Conservation (phyloP, 208 protist species). For the Lotmaria passim region DNA sequence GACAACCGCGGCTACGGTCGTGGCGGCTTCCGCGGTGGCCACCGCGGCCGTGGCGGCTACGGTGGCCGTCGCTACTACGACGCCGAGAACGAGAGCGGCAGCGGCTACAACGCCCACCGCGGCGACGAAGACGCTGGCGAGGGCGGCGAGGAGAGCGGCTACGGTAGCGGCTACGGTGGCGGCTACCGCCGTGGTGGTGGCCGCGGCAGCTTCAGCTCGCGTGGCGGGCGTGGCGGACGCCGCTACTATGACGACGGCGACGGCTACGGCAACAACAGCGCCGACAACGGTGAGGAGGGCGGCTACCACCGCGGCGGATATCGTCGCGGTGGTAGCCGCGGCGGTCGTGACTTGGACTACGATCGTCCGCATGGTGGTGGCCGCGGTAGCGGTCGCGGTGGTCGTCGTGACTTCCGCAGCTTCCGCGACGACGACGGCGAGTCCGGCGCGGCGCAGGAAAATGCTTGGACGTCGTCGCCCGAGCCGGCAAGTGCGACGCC, state of each 20-base stretch:
- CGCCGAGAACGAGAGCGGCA: conserved; percentile 20
- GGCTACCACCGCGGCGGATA: conserved; percentile 10
- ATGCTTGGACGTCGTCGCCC: conserved; percentile 30
- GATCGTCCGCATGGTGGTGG: conserved; percentile 19
- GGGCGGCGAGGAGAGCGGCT: conserved; percentile 21
- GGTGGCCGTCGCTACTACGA: conserved; percentile 36
- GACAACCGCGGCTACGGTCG: conserved; percentile 30
- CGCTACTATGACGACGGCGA: conserved; percentile 29
- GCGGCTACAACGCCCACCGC: conserved; percentile 16
- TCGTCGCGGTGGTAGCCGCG: conserved; percentile 21
- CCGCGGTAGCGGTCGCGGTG: conserved; percentile 18
- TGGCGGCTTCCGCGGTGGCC: conserved; percentile 26
- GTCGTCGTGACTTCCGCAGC: conserved; percentile 31
- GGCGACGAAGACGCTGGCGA: conserved; percentile 11
- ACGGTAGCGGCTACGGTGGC: conserved; percentile 31
- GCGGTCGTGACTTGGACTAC: conserved; percentile 21
- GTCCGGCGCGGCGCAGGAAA: conserved; percentile 8
- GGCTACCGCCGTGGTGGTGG: conserved; percentile 36
- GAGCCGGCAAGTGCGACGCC: conserved; percentile 15
- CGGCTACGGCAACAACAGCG: conserved; percentile 13
- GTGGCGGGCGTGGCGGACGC: conserved; percentile 31
- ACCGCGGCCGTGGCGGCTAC: conserved; percentile 24
- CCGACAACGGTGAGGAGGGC: conserved; percentile 12
- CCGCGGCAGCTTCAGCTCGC: conserved; percentile 28
- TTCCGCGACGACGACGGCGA: conserved; percentile 30